Evolutionary conservation across 352 stramenopile species (phyloP), one percentile per base, ranked within the genome.

Genomic region (Pythium phragmitis): DNA sequence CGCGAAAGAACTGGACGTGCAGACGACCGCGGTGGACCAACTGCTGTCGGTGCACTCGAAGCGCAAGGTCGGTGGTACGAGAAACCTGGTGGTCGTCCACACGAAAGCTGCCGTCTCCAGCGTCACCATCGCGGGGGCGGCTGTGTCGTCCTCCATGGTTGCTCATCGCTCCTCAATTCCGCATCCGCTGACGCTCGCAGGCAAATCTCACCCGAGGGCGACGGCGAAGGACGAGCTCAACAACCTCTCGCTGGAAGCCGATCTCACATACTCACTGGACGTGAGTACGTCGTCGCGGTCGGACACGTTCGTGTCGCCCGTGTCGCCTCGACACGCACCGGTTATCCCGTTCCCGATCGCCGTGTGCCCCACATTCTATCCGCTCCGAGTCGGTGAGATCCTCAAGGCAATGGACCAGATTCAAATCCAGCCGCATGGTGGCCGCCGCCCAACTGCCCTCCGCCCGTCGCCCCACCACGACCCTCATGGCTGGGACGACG

Each of bases 301-400:
- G 9, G 67, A 67, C 7, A 30, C 42, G 4, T n/a, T 52, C 3
- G 49, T 50, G 17, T 34, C 51, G 13, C 57, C 43, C 1, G 13
- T 7, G 14, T 67, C 68, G 33, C 54, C 55, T 19, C 48, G 53
- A 1, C 41, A 63, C 11, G 28, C 3, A 7, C 9, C n/a, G 4
- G 37, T 42, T 3, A 45, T n/a, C 51, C 74, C 57, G 11, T 14
- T 39, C 3, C 60, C 69, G 21, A 71, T 65, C 28, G n/a, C 36
- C n/a, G 7, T 30, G 39, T 82, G 71, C 30, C 82, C 76, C 16
- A 88, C 75, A 21, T 81, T 92, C 26, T 72, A 85, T 17, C 42
- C 63, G 3, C 70, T 92, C 0, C 54, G 72, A n/a, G 60, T 87
- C 16, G 56, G 56, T 14, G 62, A 60, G 0, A 67, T 92, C 0